Percentiles rank a stretch among this genome's conserved stretches.
These are phyloP conservation scores for Diddensiella santjacobensis DNA, from an alignment of 805 yeast genomes.

Conservation along the genomic window DNA sequence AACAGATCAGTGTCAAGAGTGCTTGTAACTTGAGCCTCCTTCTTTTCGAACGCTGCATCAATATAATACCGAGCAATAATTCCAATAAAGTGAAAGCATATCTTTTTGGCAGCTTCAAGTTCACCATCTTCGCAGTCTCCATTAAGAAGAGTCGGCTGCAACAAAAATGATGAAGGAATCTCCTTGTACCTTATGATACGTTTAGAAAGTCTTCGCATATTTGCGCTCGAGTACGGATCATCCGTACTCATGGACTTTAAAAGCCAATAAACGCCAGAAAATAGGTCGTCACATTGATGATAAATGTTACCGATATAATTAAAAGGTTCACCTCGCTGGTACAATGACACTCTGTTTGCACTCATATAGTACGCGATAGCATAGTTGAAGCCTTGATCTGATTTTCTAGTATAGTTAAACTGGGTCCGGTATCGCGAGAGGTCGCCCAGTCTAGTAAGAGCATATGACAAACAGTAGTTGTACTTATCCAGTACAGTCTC, in stretches of 20 bases:
- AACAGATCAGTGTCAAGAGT: neutral
- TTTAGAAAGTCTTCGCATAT: constrained; percentile 1
- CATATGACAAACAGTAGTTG: neutral
- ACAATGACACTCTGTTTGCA: constrained; percentile 6
- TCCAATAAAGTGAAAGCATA: neutral
- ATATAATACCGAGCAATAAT: neutral
- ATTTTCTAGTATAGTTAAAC: neutral
- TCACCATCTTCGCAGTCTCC: neutral
- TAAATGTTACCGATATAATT: constrained; percentile 15
- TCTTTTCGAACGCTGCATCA: neutral
- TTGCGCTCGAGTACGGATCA: constrained; percentile 9
- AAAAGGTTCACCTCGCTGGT: constrained; percentile 10
- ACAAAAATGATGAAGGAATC: neutral
- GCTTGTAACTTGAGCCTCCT: neutral
- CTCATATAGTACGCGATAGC: constrained; percentile 13
- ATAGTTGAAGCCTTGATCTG: constrained; percentile 7
- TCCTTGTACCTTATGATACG: neutral
- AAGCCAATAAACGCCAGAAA: constrained; percentile 13
- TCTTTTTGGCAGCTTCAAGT: neutral
- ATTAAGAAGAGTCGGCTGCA: neutral
- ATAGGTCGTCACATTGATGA: constrained; percentile 1
- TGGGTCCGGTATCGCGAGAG: constrained; percentile 16
- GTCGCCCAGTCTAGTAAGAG: constrained; percentile 16
- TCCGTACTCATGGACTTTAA: constrained; percentile 13
- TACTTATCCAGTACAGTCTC: neutral